phyloP scores from a whole-genome alignment of 2,329 filamentous ascomycete genomes.

The Trichoderma koningii region DNA sequence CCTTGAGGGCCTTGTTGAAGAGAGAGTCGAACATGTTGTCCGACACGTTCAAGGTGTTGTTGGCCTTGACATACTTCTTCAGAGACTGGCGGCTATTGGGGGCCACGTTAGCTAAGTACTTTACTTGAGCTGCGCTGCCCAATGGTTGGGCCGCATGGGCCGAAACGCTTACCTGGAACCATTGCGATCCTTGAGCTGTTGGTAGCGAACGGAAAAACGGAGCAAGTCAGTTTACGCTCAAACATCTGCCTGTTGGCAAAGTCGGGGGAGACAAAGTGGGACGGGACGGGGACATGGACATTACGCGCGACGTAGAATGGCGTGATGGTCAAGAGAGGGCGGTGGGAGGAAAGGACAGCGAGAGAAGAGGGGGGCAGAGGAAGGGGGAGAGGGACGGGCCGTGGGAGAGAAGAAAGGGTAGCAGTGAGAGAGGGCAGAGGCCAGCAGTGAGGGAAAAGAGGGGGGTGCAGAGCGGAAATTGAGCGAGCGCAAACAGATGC shows the following conservation, averaged over 20 bases:
- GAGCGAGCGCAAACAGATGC: constrained; percentile 21
- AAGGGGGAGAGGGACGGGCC: too few species aligned
- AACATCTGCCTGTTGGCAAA: constrained; percentile 8
- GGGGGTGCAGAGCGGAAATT: neutral
- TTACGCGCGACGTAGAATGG: constrained; percentile 7
- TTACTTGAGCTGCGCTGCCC: constrained; percentile 1
- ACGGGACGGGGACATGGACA: neutral
- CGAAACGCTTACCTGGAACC: constrained; percentile 48
- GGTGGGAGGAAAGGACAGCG: neutral
- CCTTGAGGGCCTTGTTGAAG: constrained; percentile 83
- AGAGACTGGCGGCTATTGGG: constrained; percentile 56
- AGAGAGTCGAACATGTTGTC: constrained; percentile 67
- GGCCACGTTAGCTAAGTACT: constrained; percentile 29
- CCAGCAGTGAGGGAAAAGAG: constrained; percentile 4
- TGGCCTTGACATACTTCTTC: constrained; percentile 62
- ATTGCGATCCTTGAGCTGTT: constrained; percentile 64
- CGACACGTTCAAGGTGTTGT: constrained; percentile 51
- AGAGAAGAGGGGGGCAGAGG: too few species aligned
- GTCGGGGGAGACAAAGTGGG: constrained; percentile 9
- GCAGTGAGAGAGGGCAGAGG: neutral
- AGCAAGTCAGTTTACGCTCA: constrained; percentile 43
- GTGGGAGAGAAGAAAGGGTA: too few species aligned
- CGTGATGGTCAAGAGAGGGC: constrained; percentile 1
- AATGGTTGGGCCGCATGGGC: neutral
- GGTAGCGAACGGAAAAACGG: constrained; percentile 32